phyloP scores from a whole-genome alignment of 2,329 filamentous ascomycete species.

The Penicillium sp. region DNA sequence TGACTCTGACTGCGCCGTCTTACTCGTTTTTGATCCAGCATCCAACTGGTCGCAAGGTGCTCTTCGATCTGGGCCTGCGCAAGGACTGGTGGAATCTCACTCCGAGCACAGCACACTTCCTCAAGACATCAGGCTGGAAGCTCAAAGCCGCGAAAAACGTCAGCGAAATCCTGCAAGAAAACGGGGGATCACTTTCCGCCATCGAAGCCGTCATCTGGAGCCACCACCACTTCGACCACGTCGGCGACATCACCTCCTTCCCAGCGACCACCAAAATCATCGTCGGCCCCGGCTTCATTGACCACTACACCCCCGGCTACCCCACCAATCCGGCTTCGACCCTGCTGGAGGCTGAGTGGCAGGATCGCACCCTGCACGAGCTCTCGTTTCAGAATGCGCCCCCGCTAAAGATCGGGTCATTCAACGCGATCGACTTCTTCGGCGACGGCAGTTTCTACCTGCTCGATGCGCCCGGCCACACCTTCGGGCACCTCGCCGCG shows the following conservation, averaged over 20 bases:
- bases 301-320: neutral
- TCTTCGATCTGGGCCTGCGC: neutral
- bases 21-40: neutral
- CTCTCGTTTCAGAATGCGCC: neutral
- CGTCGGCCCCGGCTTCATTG: neutral
- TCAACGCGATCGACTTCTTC: neutral
- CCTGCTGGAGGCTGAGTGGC: neutral
- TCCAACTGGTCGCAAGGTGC: neutral
- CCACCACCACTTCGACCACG: constrained; percentile 3
- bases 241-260: neutral
- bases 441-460: constrained; percentile 7
- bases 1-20: neutral
- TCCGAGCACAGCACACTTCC: neutral
- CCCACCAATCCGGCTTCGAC: neutral
- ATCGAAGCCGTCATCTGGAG: neutral
- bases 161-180: neutral
- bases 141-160: neutral
- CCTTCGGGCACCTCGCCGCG: neutral
- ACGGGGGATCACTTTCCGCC: neutral
- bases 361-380: neutral
- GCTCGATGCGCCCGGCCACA: neutral
- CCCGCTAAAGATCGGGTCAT: neutral
- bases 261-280: neutral
- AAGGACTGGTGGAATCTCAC: neutral
- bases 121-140: neutral